Base-by-base conservation (phyloP, 1,284 basidiomycete genomes). In the Neotropicomus parvogracilis region DNA sequence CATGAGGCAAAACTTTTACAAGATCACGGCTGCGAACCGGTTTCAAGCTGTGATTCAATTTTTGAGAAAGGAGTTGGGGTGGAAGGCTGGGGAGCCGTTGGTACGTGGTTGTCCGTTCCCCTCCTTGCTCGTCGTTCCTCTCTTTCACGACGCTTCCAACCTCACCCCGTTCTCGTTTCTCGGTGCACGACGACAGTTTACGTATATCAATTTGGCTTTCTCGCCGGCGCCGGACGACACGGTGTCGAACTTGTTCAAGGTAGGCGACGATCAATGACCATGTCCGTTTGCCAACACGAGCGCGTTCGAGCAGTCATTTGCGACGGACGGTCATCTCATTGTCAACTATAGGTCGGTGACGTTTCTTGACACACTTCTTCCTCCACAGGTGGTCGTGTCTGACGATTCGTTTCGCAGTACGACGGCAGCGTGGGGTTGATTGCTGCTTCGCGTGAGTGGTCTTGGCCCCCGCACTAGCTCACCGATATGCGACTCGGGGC, bases 1-100 rank as follows among this genome's bases (percentile, higher is more conserved):
- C 60, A 97, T 98, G 94, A 95, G 90, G 72, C 90, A 95, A 73
- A 97, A 97, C 71, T 90, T 95, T 65, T 97, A 94, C 81, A 95
- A 95, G 74, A 95, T 98, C 58, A 95, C 93, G 0, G 90, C 94
- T 5, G 88, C 88, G 40, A 95, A 97, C 68, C 79, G 88, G 46
- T 99, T 98, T 64, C 93, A 97, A 65, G 90, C 93, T 1, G 95
- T 98, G 47, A 95, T 97, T 41, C 86, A 92, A 58, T 98, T 98
- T 65, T 65, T 98, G 66, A 74, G 95, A 48, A 93, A 87, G 61
- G 93, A 98, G 66, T 70, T 98, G 38, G 88, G 86, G 9, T 91
- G 89, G 83, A 95, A 93, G 67, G 74, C 83, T 9, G 81, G 84
- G 1, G 95, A 97, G 60, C 84, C 93, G 1, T 69, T 98, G 65